Evolutionary conservation across 164 flowering plant genomes (phyloP).

Genomic region (Saururus chinensis): DNA sequence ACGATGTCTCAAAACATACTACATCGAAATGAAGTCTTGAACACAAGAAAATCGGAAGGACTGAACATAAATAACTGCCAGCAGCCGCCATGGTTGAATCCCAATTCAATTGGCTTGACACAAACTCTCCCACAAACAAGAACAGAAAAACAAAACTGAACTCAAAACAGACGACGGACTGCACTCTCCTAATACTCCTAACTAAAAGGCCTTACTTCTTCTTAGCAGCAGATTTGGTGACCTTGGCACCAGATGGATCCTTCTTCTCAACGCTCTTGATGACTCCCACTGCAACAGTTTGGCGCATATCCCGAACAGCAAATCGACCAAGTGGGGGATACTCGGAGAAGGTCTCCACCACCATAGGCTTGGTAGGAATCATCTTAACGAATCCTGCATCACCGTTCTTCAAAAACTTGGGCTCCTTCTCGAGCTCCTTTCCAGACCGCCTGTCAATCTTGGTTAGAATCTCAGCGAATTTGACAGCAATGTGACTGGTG

Average conservation of each 20-base stretch:
- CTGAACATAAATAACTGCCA: too few species aligned
- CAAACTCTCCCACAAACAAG: neutral
- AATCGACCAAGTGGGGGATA: constrained; percentile 9
- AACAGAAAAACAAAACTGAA: neutral
- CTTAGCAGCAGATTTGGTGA: constrained; percentile 11
- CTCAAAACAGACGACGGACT: neutral
- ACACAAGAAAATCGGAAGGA: too few species aligned
- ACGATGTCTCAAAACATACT: too few species aligned
- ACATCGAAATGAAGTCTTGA: too few species aligned
- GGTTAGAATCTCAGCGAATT: constrained; percentile 11
- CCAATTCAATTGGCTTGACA: too few species aligned
- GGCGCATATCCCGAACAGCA: constrained; percentile 12
- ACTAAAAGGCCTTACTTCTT: constrained; percentile 2
- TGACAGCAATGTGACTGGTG: constrained; percentile 15
- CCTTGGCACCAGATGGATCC: constrained; percentile 10
- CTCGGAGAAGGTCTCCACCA: constrained; percentile 12
- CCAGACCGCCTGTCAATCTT: constrained; percentile 16
- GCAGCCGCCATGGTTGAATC: too few species aligned
- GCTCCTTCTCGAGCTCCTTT: constrained; percentile 16
- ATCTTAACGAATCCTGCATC: constrained; percentile 19
- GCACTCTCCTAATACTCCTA: too few species aligned
- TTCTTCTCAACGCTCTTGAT: constrained; percentile 13
- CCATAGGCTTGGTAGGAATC: constrained; percentile 21
- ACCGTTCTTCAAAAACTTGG: constrained; percentile 19
- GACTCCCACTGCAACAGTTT: constrained; percentile 9